phyloP scores from a whole-genome alignment of 1,284 basidiomycete genomes.

The Malassezia pachydermatis region DNA sequence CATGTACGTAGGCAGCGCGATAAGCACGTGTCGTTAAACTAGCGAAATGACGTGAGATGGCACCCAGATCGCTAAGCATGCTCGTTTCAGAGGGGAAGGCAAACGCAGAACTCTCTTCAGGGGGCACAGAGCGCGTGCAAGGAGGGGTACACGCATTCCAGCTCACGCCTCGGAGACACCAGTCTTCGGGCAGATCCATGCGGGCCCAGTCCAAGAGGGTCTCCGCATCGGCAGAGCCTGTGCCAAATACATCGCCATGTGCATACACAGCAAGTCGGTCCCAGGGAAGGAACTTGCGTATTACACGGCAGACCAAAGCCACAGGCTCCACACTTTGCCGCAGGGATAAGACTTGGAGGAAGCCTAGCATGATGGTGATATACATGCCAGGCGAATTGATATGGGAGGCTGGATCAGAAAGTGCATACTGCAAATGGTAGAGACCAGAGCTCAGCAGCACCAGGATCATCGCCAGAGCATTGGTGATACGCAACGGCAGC shows the following conservation, averaged over 20 bases:
- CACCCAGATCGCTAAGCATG: slow-evolving; percentile 8
- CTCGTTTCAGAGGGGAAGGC: slow-evolving; percentile 2
- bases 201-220: slow-evolving; percentile 48
- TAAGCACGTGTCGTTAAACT: background rate
- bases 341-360: slow-evolving; percentile 26
- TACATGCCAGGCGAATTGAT: slow-evolving; percentile 54
- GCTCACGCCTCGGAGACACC: slow-evolving; percentile 85
- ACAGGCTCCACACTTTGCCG: slow-evolving; percentile 8
- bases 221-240: slow-evolving; percentile 11
- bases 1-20: background rate
- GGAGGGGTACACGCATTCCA: slow-evolving; percentile 55
- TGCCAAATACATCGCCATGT: slow-evolving; percentile 4
- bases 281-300: slow-evolving; percentile 80
- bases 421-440: slow-evolving; percentile 65
- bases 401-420: background rate
- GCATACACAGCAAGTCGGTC: slow-evolving; percentile 52
- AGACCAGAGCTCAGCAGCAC: slow-evolving; percentile 65
- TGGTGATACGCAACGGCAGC: background rate
- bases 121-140: background rate
- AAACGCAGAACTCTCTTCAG: background rate
- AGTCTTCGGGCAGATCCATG: slow-evolving; percentile 77
- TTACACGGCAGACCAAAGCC: slow-evolving; percentile 52
- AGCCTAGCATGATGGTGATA: slow-evolving; percentile 73
- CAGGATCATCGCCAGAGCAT: background rate
- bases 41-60: background rate